Conservation (phyloP, 441 rosid species). For the Omphalea diandra region DNA sequence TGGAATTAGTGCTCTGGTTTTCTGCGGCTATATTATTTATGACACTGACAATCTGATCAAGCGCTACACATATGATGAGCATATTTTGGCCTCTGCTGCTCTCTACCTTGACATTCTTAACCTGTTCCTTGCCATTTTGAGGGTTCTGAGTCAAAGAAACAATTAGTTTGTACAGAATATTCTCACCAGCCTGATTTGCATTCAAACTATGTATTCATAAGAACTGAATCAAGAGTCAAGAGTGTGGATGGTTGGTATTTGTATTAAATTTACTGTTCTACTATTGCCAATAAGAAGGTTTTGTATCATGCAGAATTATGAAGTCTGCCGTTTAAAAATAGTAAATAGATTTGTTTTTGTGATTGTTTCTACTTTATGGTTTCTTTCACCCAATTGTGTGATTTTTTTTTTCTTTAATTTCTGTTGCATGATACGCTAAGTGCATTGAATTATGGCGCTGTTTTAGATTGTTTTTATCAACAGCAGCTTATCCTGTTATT, state of each 20-base stretch:
- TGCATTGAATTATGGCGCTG: background rate
- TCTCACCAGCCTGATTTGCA: background rate
- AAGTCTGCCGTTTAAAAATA: background rate
- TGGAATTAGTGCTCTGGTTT: slow-evolving; percentile 72
- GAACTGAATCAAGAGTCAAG: background rate
- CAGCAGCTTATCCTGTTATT: background rate
- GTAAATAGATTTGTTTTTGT: slow-evolving; percentile 5
- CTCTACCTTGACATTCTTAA: slow-evolving; percentile 90
- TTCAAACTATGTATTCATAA: background rate
- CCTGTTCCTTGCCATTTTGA: slow-evolving; percentile 77
- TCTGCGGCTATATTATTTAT: slow-evolving; percentile 81
- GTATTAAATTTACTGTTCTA: background rate
- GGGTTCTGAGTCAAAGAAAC: slow-evolving; percentile 63
- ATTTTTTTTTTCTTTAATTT: background rate
- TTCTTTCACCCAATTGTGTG: background rate
- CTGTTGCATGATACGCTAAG: background rate
- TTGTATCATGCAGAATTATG: background rate
- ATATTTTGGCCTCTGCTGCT: slow-evolving; percentile 76
- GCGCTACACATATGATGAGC: slow-evolving; percentile 81
- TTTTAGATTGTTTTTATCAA: background rate
- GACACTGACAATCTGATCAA: slow-evolving; percentile 88
- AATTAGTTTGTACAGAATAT: slow-evolving; percentile 34
- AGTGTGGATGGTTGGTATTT: slow-evolving; percentile 10
- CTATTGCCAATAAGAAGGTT: background rate
- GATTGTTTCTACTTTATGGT: background rate